A percentile compares a stretch with the other conserved stretches of the same genome.
phyloP scores from a whole-genome alignment of 1,139 yeast genomes.

The Hyphopichia burtonii region DNA sequence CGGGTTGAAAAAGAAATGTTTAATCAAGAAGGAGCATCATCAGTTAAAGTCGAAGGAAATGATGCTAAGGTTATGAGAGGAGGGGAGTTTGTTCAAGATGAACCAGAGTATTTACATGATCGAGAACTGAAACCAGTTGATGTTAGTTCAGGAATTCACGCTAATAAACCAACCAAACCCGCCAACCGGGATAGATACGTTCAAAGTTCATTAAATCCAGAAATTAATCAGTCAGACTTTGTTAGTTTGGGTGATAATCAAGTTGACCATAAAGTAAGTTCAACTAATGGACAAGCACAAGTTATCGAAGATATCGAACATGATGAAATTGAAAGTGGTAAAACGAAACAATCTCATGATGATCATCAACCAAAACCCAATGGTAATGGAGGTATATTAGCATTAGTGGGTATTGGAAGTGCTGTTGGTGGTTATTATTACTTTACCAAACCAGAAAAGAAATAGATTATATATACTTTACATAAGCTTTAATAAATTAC shows the following conservation, averaged over 20 bases:
- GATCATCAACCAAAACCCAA: slow-evolving; percentile 4
- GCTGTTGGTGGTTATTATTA: slow-evolving; percentile 20
- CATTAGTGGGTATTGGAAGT: slow-evolving; percentile 22
- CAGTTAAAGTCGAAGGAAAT: slow-evolving; percentile 48
- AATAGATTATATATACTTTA: not conserved
- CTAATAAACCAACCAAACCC: slow-evolving; percentile 23
- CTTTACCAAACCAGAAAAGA: slow-evolving; percentile 5
- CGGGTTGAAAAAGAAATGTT: slow-evolving; percentile 43
- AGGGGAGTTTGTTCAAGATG: slow-evolving; percentile 40
- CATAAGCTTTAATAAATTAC: too few species aligned
- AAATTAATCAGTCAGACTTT: slow-evolving; percentile 38
- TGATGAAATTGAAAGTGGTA: slow-evolving; percentile 25
- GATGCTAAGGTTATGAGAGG: slow-evolving; percentile 44
- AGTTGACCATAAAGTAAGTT: slow-evolving; percentile 38
- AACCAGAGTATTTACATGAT: slow-evolving; percentile 42
- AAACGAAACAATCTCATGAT: slow-evolving; percentile 4
- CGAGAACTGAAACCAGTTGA: slow-evolving; percentile 30
- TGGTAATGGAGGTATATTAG: slow-evolving; percentile 13
- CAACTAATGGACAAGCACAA: slow-evolving; percentile 23
- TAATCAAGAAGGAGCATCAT: slow-evolving; percentile 33
- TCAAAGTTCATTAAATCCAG: slow-evolving; percentile 44
- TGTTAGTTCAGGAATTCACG: slow-evolving; percentile 11
- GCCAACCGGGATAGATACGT: slow-evolving; percentile 44
- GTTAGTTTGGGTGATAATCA: slow-evolving; percentile 36
- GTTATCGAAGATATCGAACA: slow-evolving; percentile 45